Percentiles rank a stretch among this genome's conserved stretches.
These are phyloP conservation scores for Euphorbia tirucalli DNA, from an alignment of 345 rosid genomes.

Conservation along the genomic window DNA sequence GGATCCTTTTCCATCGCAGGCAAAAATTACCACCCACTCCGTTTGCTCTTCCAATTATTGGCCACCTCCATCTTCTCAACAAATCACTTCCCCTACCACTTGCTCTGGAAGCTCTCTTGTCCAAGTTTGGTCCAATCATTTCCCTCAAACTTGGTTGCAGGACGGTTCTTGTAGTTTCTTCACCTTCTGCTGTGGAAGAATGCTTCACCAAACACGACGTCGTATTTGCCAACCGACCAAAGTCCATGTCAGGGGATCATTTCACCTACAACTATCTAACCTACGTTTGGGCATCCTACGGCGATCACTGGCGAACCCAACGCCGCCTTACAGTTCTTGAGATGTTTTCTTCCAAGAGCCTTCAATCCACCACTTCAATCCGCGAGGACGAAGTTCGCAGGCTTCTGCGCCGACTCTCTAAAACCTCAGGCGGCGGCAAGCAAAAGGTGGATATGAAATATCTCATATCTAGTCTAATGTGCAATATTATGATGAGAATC, in stretches of 20 bases:
- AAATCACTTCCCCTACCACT: constrained; percentile 34
- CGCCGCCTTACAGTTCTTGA: constrained; percentile 47
- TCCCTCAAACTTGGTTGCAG: constrained; percentile 39
- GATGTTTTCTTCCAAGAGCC: constrained; percentile 37
- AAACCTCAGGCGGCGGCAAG: neutral
- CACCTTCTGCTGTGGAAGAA: constrained; percentile 42
- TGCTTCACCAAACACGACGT: constrained; percentile 52
- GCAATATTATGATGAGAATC: constrained; percentile 32
- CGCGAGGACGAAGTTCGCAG: constrained; percentile 32
- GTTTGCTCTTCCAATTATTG: constrained; percentile 44
- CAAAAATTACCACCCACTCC: constrained; percentile 42
- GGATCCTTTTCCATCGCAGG: constrained; percentile 5
- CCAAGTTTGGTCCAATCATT: constrained; percentile 41
- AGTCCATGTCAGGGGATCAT: constrained; percentile 34
- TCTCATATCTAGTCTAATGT: constrained; percentile 22
- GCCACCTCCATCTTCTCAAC: constrained; percentile 46
- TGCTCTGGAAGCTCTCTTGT: constrained; percentile 24
- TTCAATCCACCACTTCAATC: constrained; percentile 26
- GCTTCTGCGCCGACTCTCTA: constrained; percentile 25
- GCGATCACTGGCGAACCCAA: constrained; percentile 47
- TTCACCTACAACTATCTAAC: constrained; percentile 35
- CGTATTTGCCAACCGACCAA: constrained; percentile 50
- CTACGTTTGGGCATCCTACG: constrained; percentile 39
- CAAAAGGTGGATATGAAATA: constrained; percentile 30
- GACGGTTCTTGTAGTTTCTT: constrained; percentile 38